These are phyloP conservation scores for Circinella minor DNA, from an alignment of 371 early-diverging fungal species.

Conservation along the genomic window DNA sequence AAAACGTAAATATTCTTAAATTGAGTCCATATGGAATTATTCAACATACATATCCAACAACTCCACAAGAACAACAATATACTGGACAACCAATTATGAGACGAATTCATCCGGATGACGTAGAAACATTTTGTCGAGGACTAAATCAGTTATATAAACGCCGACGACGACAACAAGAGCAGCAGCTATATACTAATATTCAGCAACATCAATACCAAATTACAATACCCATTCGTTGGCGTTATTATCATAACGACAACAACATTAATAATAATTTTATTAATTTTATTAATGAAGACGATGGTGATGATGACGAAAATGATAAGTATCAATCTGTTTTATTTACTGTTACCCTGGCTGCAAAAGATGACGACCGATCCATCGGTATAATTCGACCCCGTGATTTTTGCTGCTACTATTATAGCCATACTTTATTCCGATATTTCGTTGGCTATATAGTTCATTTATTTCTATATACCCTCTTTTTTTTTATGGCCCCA, in stretches of 20 bases:
- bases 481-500: not conserved
- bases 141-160: not conserved
- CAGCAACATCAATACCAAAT: not conserved
- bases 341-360: slow-evolving; percentile 2
- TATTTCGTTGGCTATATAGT: not conserved
- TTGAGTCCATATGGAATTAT: slow-evolving; percentile 1
- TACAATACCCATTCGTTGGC: not conserved
- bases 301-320: not conserved
- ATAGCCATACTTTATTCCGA: not conserved
- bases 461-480: not conserved
- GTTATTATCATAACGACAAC: not conserved
- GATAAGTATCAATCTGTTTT: not conserved
- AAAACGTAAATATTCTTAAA: not conserved
- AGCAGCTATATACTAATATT: too few relatives aligned
- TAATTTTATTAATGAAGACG: too few relatives aligned
- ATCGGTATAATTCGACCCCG: not conserved
- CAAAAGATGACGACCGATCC: not conserved
- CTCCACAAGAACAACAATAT: not conserved
- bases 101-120: not conserved
- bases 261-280: too few relatives aligned
- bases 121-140: not conserved
- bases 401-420: not conserved
- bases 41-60: not conserved
- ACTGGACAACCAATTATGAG: not conserved
- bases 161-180: not conserved